Base-by-base conservation (phyloP, 2,329 filamentous ascomycete species). In the Elsinoe arachidis region DNA sequence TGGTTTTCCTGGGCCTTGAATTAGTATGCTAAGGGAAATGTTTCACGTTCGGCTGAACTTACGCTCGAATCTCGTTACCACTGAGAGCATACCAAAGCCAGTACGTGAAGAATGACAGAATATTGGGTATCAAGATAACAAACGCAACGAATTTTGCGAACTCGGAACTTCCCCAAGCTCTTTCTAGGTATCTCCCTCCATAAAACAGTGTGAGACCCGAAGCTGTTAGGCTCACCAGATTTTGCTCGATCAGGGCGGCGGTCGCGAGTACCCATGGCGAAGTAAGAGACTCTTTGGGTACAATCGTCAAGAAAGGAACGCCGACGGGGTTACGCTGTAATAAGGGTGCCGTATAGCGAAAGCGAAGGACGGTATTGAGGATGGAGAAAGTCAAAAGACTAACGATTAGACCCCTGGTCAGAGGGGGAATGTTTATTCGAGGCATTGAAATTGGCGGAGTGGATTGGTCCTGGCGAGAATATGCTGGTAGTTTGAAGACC, bases 191-290 rank as follows among this genome's bases (percentile, higher is more conserved):
- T 65, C 90, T 84, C 9, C 93, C 93, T 57, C 92, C 92, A 75
- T 96, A 89, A 72, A 91, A 95, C 56, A 97, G 74, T 1, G 91
- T 91, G 43, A 85, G 76, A 26, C 80, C 85, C 49, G 89, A 90
- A 58, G 95, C 83, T 23, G 82, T 74, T 43, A 96, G 78, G 10
- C 90, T 95, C 67, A 96, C 87, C 65, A 97, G 78, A 71, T 97
- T 97, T 72, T 89, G 87, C 76, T 99, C 93, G 51, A 96, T 90
- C 58, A 96, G 80, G 0, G 90, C 88, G 1, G 90, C 87, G 2
- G 88, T 88, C 57, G 95, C 66, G 62, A 96, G 87, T 1, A 90
- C 95, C 93, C 93, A 99, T 0, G 93, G 93, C 69, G 95, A 96
- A 67, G 88, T 80, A 59, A 95, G 76, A 58, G 90, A 92, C 57